These are phyloP conservation scores for Lactarius deliciosus DNA, from an alignment of 768 basidiomycete genomes.

Conservation along the genomic window DNA sequence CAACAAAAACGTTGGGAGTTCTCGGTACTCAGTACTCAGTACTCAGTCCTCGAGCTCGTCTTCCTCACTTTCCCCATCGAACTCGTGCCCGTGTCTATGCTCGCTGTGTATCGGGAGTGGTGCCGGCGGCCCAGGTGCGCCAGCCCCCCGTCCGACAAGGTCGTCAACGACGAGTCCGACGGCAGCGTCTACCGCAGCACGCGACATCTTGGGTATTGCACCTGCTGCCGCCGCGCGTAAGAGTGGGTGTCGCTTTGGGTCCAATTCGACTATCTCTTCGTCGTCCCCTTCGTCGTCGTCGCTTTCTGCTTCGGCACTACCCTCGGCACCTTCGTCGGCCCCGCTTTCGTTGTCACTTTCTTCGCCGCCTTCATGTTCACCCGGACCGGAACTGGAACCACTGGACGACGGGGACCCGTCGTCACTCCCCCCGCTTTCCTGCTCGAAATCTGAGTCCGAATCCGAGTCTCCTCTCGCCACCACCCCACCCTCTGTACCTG, in stretches of 20 bases:
- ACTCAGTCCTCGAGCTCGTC: constrained; percentile 28
- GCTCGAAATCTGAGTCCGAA: constrained; percentile 25
- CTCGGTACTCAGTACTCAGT: background rate
- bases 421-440: constrained; percentile 38
- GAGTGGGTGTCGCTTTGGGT: constrained; percentile 49
- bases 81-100: background rate
- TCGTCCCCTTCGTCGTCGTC: constrained; percentile 40
- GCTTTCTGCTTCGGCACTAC: constrained; percentile 34
- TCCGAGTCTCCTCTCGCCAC: constrained; percentile 29
- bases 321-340: constrained; percentile 35
- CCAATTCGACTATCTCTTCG: constrained; percentile 48
- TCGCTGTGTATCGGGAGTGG: too few species aligned
- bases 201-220: constrained; percentile 27
- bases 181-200: constrained; percentile 27
- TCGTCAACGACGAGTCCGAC: constrained; percentile 27
- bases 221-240: constrained; percentile 21
- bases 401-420: constrained; percentile 37
- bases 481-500: constrained; percentile 11
- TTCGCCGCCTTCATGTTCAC: constrained; percentile 10
- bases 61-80: constrained; percentile 17
- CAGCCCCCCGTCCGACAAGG: constrained; percentile 11
- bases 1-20: background rate
- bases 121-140: background rate
- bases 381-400: constrained; percentile 17
- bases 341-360: constrained; percentile 25